Conservation (phyloP, 2,329 filamentous ascomycete species). For the Clathrospora elynae region DNA sequence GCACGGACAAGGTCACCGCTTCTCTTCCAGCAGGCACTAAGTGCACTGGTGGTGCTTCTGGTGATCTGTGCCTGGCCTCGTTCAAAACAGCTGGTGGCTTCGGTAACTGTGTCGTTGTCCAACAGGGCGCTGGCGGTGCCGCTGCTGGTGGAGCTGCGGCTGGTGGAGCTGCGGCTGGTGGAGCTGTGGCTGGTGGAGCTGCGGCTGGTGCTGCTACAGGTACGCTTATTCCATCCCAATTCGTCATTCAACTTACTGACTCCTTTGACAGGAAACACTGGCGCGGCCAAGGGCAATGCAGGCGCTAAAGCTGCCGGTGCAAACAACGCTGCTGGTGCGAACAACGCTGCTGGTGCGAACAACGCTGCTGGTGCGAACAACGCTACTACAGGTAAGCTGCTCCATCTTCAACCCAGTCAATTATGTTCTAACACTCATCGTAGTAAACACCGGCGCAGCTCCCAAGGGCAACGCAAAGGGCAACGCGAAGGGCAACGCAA, state of each 20-base stretch:
- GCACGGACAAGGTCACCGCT: slow-evolving; percentile 9
- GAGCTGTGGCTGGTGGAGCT: not conserved
- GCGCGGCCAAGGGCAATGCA: slow-evolving; percentile 2
- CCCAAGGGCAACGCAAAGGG: no score
- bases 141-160: not conserved
- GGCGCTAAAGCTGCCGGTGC: not conserved
- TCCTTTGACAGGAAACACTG: slow-evolving; percentile 1
- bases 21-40: slow-evolving; percentile 7
- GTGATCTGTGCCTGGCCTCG: slow-evolving; percentile 6
- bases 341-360: no score
- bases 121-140: slow-evolving; percentile 6
- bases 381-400: no score
- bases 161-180: not conserved
- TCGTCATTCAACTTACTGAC: not conserved
- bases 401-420: no score
- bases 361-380: no score
- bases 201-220: not conserved
- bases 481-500: slow-evolving; percentile 2
- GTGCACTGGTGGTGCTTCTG: slow-evolving; percentile 6
- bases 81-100: slow-evolving; percentile 11
- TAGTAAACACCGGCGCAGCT: slow-evolving; percentile 2
- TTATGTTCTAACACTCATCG: not conserved
- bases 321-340: no score
- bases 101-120: slow-evolving; percentile 10
- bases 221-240: not conserved